These are phyloP conservation scores for Silene vulgaris DNA, from an alignment of 179 eudicot genomes.

Conservation along the genomic window DNA sequence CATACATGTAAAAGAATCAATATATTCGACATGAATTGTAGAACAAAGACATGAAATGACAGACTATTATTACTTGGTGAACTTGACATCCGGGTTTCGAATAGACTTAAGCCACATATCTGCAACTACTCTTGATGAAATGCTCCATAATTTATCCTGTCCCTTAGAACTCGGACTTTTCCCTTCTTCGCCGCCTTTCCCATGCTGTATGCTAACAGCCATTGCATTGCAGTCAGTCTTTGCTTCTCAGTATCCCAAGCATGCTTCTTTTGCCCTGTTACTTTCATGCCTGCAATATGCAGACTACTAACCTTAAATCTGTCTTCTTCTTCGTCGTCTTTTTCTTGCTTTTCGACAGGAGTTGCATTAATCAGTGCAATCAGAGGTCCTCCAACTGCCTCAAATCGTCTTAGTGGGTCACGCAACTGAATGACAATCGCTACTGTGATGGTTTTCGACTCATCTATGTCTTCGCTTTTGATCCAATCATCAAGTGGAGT, in stretches of 20 bases:
- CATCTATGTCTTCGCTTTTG: conserved; percentile 25
- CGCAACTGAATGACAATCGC: conserved; percentile 52
- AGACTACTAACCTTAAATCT: conserved; percentile 55
- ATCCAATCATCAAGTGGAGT: conserved; percentile 75
- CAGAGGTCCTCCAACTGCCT: conserved; percentile 83
- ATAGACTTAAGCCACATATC: conserved; percentile 96
- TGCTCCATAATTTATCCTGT: conserved; percentile 76
- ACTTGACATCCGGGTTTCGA: conserved; percentile 82
- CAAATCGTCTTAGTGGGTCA: conserved; percentile 78
- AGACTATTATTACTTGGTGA: conserved; percentile 36
- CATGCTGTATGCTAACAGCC: conserved; percentile 72
- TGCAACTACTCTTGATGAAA: conserved; percentile 81
- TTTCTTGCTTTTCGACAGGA: conserved; percentile 24
- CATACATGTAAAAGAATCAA: conserved; percentile 8
- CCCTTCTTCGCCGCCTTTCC: conserved; percentile 52
- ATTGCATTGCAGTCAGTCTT: conserved; percentile 82
- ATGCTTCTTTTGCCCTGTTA: conserved; percentile 44
- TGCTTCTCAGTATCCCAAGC: conserved; percentile 86
- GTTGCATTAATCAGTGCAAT: conserved; percentile 56
- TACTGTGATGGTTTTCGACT: conserved; percentile 32
- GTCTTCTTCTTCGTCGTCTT: conserved; percentile 27
- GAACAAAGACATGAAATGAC: background rate
- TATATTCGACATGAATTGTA: conserved; percentile 2
- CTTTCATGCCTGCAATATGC: conserved; percentile 74
- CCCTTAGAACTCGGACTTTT: conserved; percentile 40